Base-by-base conservation (phyloP, 2,329 filamentous ascomycete genomes). In the Chalaropsis ovoidea region DNA sequence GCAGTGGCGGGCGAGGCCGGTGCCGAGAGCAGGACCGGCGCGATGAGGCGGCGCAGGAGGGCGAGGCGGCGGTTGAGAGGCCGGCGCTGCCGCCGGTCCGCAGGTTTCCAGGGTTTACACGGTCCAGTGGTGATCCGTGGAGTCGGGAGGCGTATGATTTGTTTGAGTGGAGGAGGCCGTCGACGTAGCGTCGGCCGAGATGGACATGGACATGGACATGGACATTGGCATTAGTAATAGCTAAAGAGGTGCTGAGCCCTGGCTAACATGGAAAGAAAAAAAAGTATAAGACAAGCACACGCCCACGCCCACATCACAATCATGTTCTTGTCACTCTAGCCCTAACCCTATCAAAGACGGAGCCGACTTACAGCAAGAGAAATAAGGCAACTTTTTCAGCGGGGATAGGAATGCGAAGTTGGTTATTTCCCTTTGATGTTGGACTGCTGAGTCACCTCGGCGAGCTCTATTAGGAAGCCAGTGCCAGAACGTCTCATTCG, bases 81-180 rank as follows among this genome's bases (percentile, higher is more conserved):
- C 35, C 35, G 8, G 49, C 17, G 8, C 61, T 66, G 22, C 41
- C 49, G 35, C 49, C 63, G 0, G 54, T 68, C 8, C 49, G 54
- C 22, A 43, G 65, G 22, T 66, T 65, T 42, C 62, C 68, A 4
- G 68, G 68, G 19, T 64, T 69, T n/a, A 54, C 31, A 41, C 63
- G 27, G 17, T 24, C 65, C 6, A 65, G 63, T 15, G 69, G 68
- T 17, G 73, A 73, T 1, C 71, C 74, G 4, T 75, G 74, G 74
- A 74, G 73, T 68, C 69, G 71, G 43, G 73, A 75, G 68, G 70
- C 73, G 3, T 72, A 72, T 63, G 74, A 75, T 69, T 68, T 75
- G n/a, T 72, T 75, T 70, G 22, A 63, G 49, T 54, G 71, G 70
- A 70, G 70, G 45, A 56, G 62, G 24, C 68, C 35, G 35, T 10